Percentiles rank a stretch among this genome's conserved stretches.
phyloP scores from a whole-genome alignment of 495 filamentous ascomycete species.

The Lasiosphaeria miniovina region DNA sequence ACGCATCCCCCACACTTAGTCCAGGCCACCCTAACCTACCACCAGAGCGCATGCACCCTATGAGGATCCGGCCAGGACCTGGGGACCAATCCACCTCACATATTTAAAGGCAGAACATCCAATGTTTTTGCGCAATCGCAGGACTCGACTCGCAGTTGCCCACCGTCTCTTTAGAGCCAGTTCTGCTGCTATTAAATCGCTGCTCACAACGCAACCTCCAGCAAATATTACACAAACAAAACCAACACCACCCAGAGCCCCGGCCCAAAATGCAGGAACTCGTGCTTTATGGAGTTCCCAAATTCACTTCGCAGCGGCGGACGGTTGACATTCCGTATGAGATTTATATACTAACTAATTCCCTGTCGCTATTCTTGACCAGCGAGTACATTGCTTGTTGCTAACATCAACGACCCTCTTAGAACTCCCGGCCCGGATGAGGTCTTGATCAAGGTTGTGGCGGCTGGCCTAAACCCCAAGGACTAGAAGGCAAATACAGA shows the following conservation, averaged over 20 bases:
- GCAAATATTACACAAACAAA: neutral
- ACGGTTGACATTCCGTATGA: conserved; percentile 16
- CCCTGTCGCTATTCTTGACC: neutral
- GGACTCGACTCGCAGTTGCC: too few relatives aligned
- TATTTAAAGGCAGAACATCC: too few relatives aligned
- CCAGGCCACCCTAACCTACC: too few relatives aligned
- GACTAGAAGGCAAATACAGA: conserved; percentile 26
- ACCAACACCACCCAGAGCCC: too few relatives aligned
- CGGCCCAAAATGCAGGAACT: conserved; percentile 13
- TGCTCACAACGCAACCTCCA: neutral
- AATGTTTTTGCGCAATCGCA: too few relatives aligned
- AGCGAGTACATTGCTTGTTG: neutral
- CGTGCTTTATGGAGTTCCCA: conserved; percentile 6
- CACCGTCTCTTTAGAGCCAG: too few relatives aligned
- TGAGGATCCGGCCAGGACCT: too few relatives aligned
- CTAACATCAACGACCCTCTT: neutral
- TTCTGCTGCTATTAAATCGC: neutral
- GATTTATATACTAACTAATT: neutral
- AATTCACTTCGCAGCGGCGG: conserved; percentile 1
- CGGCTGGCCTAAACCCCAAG: conserved; percentile 37
- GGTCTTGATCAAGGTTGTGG: conserved; percentile 58
- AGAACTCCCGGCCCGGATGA: conserved; percentile 45
- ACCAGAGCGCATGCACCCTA: too few relatives aligned
- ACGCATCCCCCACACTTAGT: too few relatives aligned
- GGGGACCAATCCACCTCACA: too few relatives aligned